These are phyloP conservation scores for Bombardia bombarda DNA, from an alignment of 495 filamentous ascomycete genomes.

Conservation along the genomic window DNA sequence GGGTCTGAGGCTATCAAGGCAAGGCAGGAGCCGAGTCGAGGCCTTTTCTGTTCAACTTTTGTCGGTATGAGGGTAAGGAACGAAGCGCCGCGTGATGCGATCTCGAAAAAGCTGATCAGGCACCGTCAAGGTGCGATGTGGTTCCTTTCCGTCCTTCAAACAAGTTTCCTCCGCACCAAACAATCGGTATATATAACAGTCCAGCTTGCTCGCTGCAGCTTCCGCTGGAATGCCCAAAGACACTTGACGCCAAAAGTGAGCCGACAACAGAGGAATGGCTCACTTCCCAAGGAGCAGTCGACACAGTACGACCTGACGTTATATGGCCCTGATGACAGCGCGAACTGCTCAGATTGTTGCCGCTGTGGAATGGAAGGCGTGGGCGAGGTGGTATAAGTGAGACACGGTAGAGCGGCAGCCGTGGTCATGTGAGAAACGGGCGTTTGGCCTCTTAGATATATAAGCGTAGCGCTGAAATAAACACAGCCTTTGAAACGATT, in stretches of 20 bases:
- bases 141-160: not conserved
- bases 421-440: conserved; percentile 23
- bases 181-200: conserved; percentile 3
- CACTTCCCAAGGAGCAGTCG: not conserved
- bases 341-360: not conserved
- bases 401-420: conserved; percentile 14
- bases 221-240: not conserved
- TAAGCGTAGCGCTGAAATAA: too few species aligned
- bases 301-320: not conserved
- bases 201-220: conserved; percentile 10
- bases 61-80: too few species aligned
- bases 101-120: too few species aligned
- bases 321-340: not conserved
- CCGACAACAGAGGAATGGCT: not conserved
- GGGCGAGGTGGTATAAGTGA: conserved; percentile 11
- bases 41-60: too few species aligned
- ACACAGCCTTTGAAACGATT: too few species aligned
- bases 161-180: not conserved
- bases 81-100: too few species aligned
- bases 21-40: too few species aligned
- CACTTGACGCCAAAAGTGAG: not conserved
- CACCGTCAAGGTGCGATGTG: too few species aligned
- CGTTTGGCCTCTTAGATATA: too few species aligned
- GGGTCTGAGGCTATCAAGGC: too few species aligned
- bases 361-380: not conserved